Percentiles rank a stretch among this genome's conserved stretches.
Evolutionary conservation across 495 filamentous ascomycete species (phyloP).

Genomic region (Poronia punctata): DNA sequence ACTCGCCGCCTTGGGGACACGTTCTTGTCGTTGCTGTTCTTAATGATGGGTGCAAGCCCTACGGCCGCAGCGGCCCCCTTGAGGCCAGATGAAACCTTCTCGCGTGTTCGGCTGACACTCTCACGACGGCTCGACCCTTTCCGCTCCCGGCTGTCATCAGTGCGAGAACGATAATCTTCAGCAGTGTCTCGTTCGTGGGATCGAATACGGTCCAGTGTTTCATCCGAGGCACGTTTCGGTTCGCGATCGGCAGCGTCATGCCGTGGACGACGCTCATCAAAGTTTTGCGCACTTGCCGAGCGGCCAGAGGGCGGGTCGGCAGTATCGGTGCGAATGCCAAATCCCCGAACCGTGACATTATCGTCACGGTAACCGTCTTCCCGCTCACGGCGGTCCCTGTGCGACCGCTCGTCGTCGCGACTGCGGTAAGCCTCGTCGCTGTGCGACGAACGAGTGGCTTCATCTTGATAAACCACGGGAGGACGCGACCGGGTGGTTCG

Average conservation of each 20-base stretch:
- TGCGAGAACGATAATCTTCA: constrained; percentile 13
- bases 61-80: constrained; percentile 31
- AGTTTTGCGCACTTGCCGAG: constrained; percentile 18
- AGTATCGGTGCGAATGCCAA: constrained; percentile 37
- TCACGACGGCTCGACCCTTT: constrained; percentile 17
- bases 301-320: constrained; percentile 20
- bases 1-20: constrained; percentile 21
- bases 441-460: constrained; percentile 26
- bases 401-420: constrained; percentile 31
- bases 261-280: constrained; percentile 32
- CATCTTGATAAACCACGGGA: constrained; percentile 42
- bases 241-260: constrained; percentile 25
- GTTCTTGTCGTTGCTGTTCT: constrained; percentile 27
- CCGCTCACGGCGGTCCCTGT: constrained; percentile 26
- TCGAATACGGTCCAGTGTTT: constrained; percentile 18
- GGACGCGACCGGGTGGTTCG: constrained; percentile 31
- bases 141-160: constrained; percentile 17
- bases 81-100: constrained; percentile 31
- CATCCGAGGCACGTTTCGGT: constrained; percentile 30
- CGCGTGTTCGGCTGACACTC: constrained; percentile 21
- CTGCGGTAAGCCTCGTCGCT: constrained; percentile 36
- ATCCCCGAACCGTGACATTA: constrained; percentile 32
- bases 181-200: constrained; percentile 15
- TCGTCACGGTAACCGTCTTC: constrained; percentile 35
- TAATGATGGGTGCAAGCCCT: constrained; percentile 25